These are phyloP conservation scores for Syzygium grande DNA, from an alignment of 345 rosid species.

Conservation along the genomic window DNA sequence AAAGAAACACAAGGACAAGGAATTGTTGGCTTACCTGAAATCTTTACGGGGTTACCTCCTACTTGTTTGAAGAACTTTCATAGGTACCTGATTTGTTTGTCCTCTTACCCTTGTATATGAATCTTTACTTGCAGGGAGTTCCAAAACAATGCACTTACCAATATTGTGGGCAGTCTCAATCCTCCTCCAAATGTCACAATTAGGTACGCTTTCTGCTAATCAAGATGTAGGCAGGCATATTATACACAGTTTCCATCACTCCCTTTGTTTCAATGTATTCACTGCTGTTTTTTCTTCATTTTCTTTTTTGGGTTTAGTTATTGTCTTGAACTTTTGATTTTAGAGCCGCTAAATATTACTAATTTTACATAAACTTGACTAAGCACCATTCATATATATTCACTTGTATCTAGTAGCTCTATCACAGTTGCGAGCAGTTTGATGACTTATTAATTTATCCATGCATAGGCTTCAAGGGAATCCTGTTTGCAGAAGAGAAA, in stretches of 20 bases:
- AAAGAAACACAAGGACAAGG: neutral
- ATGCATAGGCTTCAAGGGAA: constrained; percentile 52
- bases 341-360: neutral
- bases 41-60: neutral
- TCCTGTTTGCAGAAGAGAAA: constrained; percentile 37
- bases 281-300: neutral
- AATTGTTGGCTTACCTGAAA: neutral
- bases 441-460: neutral
- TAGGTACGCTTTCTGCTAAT: constrained; percentile 13
- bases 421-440: neutral
- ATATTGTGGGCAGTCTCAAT: constrained; percentile 25
- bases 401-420: neutral
- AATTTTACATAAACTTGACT: neutral
- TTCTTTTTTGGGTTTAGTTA: neutral
- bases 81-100: neutral
- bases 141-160: constrained; percentile 33
- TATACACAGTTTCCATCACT: neutral
- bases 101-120: neutral
- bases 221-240: neutral
- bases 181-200: constrained; percentile 47
- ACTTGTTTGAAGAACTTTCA: neutral
- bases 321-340: neutral
- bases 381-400: neutral
- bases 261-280: neutral
- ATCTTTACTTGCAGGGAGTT: constrained; percentile 33